phyloP scores from a whole-genome alignment of 2,329 filamentous ascomycete species.

The Tolypocladium album region DNA sequence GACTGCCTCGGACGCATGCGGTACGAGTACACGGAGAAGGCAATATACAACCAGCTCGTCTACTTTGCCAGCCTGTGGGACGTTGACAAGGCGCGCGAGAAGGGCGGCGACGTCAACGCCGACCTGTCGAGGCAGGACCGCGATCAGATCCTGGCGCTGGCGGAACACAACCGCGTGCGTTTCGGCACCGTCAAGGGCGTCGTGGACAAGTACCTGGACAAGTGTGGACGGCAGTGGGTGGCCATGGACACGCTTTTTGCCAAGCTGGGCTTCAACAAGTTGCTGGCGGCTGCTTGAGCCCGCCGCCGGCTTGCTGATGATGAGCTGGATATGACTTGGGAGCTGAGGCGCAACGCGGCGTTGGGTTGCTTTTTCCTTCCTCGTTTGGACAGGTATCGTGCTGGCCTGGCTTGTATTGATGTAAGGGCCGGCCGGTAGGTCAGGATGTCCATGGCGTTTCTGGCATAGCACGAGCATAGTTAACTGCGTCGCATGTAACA shows the following conservation, averaged over 20 bases:
- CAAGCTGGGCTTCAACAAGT: conserved; percentile 45
- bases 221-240: conserved; percentile 86
- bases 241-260: conserved; percentile 84
- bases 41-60: conserved; percentile 87
- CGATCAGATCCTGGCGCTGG: conserved; percentile 59
- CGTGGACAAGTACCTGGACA: conserved; percentile 76
- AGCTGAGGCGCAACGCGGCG: not conserved
- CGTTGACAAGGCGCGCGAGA: conserved; percentile 64
- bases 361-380: not conserved
- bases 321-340: not conserved
- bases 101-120: conserved; percentile 37
- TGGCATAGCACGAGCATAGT: not conserved
- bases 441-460: not conserved
- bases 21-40: conserved; percentile 80
- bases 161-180: conserved; percentile 69
- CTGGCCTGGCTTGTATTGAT: not conserved
- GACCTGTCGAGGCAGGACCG: conserved; percentile 40
- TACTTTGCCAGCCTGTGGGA: conserved; percentile 83
- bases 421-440: no score
- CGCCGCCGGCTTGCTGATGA: not conserved
- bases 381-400: not conserved
- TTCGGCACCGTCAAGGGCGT: conserved; percentile 68
- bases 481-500: not conserved
- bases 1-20: conserved; percentile 82
- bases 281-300: conserved; percentile 5